Conservation (phyloP, 768 basidiomycete species). For the Nidularia pulvinata region DNA sequence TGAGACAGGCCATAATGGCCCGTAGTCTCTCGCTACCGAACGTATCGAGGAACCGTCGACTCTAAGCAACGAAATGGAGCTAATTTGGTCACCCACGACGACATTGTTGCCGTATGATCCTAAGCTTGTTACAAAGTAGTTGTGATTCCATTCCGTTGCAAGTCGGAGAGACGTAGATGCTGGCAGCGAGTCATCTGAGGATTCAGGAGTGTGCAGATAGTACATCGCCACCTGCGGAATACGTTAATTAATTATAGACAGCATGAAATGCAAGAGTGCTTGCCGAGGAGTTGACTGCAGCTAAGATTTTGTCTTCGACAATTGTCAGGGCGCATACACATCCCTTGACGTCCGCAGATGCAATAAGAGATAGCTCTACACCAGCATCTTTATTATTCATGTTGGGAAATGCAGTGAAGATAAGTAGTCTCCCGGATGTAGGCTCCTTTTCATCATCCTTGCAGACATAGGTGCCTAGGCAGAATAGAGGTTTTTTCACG, state of each 20-base stretch:
- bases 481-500: slow-evolving; percentile 38
- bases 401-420: slow-evolving; percentile 42
- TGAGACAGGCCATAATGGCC: slow-evolving; percentile 71
- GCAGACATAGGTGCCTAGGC: slow-evolving; percentile 45
- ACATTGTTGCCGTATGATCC: slow-evolving; percentile 53
- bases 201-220: too few species aligned
- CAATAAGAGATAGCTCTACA: slow-evolving; percentile 36
- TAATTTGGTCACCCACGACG: slow-evolving; percentile 79
- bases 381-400: slow-evolving; percentile 18
- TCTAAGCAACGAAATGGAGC: slow-evolving; percentile 73
- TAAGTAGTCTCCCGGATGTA: slow-evolving; percentile 56
- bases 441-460: slow-evolving; percentile 45
- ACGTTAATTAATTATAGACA: too few species aligned
- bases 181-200: slow-evolving; percentile 22
- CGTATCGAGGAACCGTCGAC: slow-evolving; percentile 41
- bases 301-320: slow-evolving; percentile 53
- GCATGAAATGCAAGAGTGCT: too few species aligned
- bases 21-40: slow-evolving; percentile 71
- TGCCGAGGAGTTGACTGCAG: slow-evolving; percentile 79
- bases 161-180: slow-evolving; percentile 34
- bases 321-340: slow-evolving; percentile 67
- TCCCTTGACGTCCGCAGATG: slow-evolving; percentile 51
- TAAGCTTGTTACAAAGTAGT: slow-evolving; percentile 75
- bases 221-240: slow-evolving; percentile 28
- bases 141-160: slow-evolving; percentile 74